Percentiles rank a stretch among this genome's conserved stretches.
phyloP scores from a whole-genome alignment of 345 rosid genomes.

The Passiflora organensis region DNA sequence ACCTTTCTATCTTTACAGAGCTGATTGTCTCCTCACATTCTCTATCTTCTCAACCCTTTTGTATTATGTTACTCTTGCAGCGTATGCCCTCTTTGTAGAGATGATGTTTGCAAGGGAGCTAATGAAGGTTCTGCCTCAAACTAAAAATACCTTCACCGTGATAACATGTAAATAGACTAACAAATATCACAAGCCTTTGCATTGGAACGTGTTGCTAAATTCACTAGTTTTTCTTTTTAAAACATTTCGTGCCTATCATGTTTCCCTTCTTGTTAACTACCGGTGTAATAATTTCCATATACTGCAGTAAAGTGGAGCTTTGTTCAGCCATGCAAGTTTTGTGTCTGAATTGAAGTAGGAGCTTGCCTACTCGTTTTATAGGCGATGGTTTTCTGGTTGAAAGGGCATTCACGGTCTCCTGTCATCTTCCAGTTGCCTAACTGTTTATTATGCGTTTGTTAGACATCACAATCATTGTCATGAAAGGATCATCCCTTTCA shows the following conservation, averaged over 20 bases:
- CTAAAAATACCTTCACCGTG: slow-evolving; percentile 7
- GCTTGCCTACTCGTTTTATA: background rate
- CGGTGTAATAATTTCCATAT: too few relatives aligned
- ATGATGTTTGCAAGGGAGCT: slow-evolving; percentile 19
- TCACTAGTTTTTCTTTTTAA: too few relatives aligned
- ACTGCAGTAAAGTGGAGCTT: too few relatives aligned
- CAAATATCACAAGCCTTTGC: background rate
- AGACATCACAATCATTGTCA: background rate
- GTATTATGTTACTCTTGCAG: slow-evolving; percentile 13
- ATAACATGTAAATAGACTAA: background rate
- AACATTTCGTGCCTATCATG: too few relatives aligned
- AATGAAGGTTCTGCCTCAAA: slow-evolving; percentile 9
- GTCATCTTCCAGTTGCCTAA: background rate
- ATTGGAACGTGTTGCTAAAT: background rate
- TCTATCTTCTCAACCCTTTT: background rate
- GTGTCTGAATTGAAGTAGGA: too few relatives aligned
- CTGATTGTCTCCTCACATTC: background rate
- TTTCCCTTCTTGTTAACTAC: too few relatives aligned
- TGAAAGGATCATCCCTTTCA: background rate
- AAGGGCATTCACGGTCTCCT: background rate
- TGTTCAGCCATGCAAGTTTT: too few relatives aligned
- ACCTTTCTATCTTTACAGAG: background rate
- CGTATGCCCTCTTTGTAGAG: slow-evolving; percentile 27
- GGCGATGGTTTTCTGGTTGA: background rate
- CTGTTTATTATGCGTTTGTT: too few relatives aligned